These are phyloP conservation scores for Carallia brachiata DNA, from an alignment of 345 rosid species.

Conservation along the genomic window DNA sequence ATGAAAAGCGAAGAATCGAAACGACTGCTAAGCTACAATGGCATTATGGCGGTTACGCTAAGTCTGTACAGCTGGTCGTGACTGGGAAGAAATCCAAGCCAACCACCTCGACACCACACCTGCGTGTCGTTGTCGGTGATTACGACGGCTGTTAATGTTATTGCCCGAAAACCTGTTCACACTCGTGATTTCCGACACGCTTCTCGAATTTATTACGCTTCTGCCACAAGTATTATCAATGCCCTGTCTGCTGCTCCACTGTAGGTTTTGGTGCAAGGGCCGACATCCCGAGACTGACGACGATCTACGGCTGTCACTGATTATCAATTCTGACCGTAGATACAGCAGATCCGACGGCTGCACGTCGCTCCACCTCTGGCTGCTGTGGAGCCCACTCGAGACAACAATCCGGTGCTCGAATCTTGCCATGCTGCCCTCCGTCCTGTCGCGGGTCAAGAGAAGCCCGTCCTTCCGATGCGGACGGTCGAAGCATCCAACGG, in stretches of 20 bases:
- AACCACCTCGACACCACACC: conserved; percentile 45
- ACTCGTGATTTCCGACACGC: conserved; percentile 80
- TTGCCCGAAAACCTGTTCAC: conserved; percentile 47
- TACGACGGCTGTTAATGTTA: conserved; percentile 21
- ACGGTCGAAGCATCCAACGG: conserved; percentile 53
- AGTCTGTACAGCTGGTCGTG: too few relatives aligned
- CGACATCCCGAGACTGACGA: conserved; percentile 8
- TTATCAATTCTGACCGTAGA: conserved; percentile 71
- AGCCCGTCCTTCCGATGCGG: conserved; percentile 56
- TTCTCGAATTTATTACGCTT: conserved; percentile 55
- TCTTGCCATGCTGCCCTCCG: conserved; percentile 20
- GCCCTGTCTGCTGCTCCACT: background rate
- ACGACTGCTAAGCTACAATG: too few relatives aligned
- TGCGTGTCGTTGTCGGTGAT: conserved; percentile 39
- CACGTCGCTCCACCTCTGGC: conserved; percentile 76
- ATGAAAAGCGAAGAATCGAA: too few relatives aligned
- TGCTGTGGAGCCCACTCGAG: conserved; percentile 25
- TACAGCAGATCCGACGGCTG: conserved; percentile 69
- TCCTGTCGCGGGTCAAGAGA: conserved; percentile 27
- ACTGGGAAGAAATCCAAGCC: conserved; percentile 2
- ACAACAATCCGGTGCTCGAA: conserved; percentile 74
- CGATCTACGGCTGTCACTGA: conserved; percentile 44
- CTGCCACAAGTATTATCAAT: conserved; percentile 34
- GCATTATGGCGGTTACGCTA: too few relatives aligned
- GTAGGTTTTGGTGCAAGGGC: conserved; percentile 12